Base-by-base conservation (phyloP, 192 early-diverging fungal genomes). In the Backusella sp. region DNA sequence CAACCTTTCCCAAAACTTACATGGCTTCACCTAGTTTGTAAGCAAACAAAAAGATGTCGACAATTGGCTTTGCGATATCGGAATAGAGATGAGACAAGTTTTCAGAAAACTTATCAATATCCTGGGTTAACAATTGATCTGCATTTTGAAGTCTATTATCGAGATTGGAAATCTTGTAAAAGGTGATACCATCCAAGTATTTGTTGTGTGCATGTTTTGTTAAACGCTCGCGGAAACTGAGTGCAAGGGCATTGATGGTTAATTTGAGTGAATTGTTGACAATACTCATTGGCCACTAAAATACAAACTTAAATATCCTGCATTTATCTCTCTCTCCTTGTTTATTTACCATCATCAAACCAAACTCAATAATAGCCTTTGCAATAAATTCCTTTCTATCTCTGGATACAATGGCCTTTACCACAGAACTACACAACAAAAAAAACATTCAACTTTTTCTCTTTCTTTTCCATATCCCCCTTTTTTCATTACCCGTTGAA, bases 101-200 rank as follows among this genome's bases (percentile, higher is more conserved):
- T 37, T 89, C 90, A 9, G 88, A 87, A 72, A 91, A 92, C 77
- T 89, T 87, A 82, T 91, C 91, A 77, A 93, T 90, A 74, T 93
- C 91, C 85, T 91, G 89, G 1, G 89, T 89, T 46, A 91, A 68
- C 15, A 89, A 75, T 77, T 94, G 92, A 83, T 93, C 92, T 0
- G 90, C 87, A 74, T 92, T 92, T 69, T 91, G 88, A 73, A 93
- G 86, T 42, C 93, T 83, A 65, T 94, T 91, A 74, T 95, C 93
- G 32, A 94, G 84, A 82, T 94, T 94, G 35, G 91, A 90, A 32
- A 93, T 88, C 78, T 95, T 94, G 86, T 94, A 95, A 75, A 94
- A 95, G 4, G 91, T 92, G 80, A 93, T 93, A 59, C 90, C 91
- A 69, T 83, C 80, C 39, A 94, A 76, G 75, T 95, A 95, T 77